Evolutionary conservation across 2,329 filamentous ascomycete genomes (phyloP).

Genomic region (Bipolaris victoriae): DNA sequence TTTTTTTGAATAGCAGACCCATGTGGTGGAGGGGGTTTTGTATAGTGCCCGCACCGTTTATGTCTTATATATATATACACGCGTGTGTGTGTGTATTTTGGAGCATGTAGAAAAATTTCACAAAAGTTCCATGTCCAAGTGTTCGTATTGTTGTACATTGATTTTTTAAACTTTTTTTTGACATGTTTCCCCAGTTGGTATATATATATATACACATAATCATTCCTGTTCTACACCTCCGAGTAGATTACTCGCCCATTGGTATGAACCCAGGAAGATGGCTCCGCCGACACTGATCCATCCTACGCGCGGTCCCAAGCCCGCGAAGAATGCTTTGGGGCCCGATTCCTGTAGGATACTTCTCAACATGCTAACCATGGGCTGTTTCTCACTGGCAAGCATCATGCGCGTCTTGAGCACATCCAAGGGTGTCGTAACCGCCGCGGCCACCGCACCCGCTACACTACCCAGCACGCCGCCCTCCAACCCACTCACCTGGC

Average conservation of each 20-base stretch:
- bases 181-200: no score
- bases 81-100: not conserved
- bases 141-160: constrained; percentile 1
- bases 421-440: constrained; percentile 88
- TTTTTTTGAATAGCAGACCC: not conserved
- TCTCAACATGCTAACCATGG: constrained; percentile 64
- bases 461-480: constrained; percentile 85
- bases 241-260: constrained; percentile 81
- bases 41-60: constrained; percentile 3
- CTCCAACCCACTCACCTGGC: constrained; percentile 70
- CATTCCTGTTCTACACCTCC: constrained; percentile 49
- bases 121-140: not conserved
- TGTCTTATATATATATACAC: not conserved
- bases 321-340: constrained; percentile 72
- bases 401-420: constrained; percentile 97
- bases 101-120: no score
- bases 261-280: constrained; percentile 92
- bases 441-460: constrained; percentile 84
- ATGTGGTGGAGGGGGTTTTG: not conserved
- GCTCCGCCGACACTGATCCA: constrained; percentile 97
- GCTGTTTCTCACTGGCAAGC: constrained; percentile 74
- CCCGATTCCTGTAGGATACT: constrained; percentile 70
- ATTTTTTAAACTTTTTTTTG: not conserved
- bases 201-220: not conserved
- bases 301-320: constrained; percentile 79